Conservation (phyloP, 495 filamentous ascomycete genomes). For the Chaetomidium leptoderma region DNA sequence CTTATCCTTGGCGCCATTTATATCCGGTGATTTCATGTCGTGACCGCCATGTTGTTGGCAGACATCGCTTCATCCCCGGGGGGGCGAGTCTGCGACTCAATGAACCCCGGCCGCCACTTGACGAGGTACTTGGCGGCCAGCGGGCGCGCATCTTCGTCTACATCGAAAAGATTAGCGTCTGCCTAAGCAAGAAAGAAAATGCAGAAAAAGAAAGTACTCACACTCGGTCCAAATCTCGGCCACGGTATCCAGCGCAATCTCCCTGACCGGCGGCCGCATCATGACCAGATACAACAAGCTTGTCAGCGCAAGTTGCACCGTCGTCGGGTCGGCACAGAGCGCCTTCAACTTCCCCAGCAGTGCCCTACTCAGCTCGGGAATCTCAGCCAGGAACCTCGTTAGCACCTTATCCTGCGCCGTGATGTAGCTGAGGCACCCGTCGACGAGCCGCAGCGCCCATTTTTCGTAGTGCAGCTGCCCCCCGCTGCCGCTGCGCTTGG, state of each 20-base stretch:
- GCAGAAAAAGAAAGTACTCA: constrained; percentile 37
- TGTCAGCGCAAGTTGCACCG: constrained; percentile 46
- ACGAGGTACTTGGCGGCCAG: constrained; percentile 51
- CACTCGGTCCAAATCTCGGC: constrained; percentile 83
- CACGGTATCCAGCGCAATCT: constrained; percentile 74
- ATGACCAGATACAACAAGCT: constrained; percentile 69
- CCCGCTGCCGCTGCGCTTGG: constrained; percentile 39
- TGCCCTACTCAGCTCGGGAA: constrained; percentile 68
- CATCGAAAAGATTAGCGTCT: constrained; percentile 15
- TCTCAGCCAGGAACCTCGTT: constrained; percentile 85
- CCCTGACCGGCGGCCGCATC: constrained; percentile 76
- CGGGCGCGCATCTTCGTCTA: constrained; percentile 49
- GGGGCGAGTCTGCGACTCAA: constrained; percentile 35
- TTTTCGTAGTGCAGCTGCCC: constrained; percentile 65
- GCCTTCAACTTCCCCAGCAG: constrained; percentile 71
- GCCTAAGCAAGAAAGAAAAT: constrained; percentile 5
- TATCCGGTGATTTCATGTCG: background rate
- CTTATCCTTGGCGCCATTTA: background rate
- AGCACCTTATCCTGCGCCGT: constrained; percentile 83
- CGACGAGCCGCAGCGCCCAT: constrained; percentile 74
- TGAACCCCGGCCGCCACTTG: constrained; percentile 50
- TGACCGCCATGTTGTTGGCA: constrained; percentile 5
- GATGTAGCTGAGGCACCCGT: constrained; percentile 82
- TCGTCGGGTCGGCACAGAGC: constrained; percentile 83
- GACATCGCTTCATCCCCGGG: constrained; percentile 11